These are phyloP conservation scores for Xylariomycetidae sp. DNA, from an alignment of 2,329 filamentous ascomycete genomes.

Conservation along the genomic window DNA sequence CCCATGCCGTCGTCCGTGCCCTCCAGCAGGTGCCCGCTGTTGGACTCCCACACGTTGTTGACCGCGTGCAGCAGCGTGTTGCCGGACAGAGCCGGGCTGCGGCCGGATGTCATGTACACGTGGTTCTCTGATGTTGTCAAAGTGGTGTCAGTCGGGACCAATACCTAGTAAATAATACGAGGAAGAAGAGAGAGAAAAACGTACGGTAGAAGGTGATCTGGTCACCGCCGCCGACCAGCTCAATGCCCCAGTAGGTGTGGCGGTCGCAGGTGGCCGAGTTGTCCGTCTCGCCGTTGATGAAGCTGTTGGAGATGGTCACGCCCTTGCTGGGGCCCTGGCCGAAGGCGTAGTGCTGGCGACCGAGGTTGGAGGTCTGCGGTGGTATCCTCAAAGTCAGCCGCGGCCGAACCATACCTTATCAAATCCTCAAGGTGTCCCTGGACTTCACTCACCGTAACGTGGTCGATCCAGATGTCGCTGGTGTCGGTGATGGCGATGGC, in stretches of 20 bases:
- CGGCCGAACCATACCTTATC: neutral
- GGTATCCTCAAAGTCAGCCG: too few species aligned
- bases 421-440: too few species aligned
- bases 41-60: slow-evolving; percentile 24
- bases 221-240: slow-evolving; percentile 2
- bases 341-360: slow-evolving; percentile 2
- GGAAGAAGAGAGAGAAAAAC: neutral
- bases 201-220: slow-evolving; percentile 4
- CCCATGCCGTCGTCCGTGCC: slow-evolving; percentile 16
- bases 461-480: slow-evolving; percentile 3
- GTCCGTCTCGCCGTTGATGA: slow-evolving; percentile 3
- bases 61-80: slow-evolving; percentile 25
- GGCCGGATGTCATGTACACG: slow-evolving; percentile 18
- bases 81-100: slow-evolving; percentile 21
- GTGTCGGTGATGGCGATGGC: slow-evolving; percentile 2
- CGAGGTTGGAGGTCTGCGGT: slow-evolving; percentile 1
- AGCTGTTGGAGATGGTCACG: slow-evolving; percentile 4
- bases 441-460: slow-evolving; percentile 1
- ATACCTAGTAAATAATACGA: neutral
- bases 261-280: slow-evolving; percentile 3
- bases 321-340: neutral
- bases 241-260: slow-evolving; percentile 3
- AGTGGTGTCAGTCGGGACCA: too few species aligned
- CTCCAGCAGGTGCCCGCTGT: slow-evolving; percentile 23
- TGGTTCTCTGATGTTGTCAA: slow-evolving; percentile 10